Evolutionary conservation across 2,329 filamentous ascomycete genomes (phyloP).

Genomic region (Phaeosphaeriaceae sp.): DNA sequence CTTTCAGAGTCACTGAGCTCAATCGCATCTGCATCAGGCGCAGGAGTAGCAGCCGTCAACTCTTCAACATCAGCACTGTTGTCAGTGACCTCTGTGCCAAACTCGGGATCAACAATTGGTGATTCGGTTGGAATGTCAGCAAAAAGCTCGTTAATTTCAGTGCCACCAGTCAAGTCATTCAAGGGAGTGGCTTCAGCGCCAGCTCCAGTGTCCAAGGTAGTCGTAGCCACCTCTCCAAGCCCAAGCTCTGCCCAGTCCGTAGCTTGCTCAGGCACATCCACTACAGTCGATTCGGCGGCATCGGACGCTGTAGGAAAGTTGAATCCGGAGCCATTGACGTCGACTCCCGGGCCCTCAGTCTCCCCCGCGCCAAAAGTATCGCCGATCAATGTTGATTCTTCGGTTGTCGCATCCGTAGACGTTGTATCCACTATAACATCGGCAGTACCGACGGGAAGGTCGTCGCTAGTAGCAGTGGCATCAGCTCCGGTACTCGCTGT

Average conservation of each 20-base stretch:
- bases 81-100: background rate
- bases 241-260: background rate
- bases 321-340: background rate
- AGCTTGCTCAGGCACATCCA: background rate
- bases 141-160: background rate
- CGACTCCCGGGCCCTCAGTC: background rate
- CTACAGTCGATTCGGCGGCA: background rate
- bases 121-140: background rate
- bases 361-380: background rate
- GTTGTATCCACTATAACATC: background rate
- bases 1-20: background rate
- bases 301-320: background rate
- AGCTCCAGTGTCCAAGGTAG: background rate
- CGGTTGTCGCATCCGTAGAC: background rate
- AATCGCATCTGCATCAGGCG: background rate
- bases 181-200: background rate
- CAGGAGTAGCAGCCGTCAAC: background rate
- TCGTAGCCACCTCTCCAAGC: background rate
- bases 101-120: background rate
- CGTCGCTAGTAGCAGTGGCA: background rate
- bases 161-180: background rate
- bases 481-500: background rate
- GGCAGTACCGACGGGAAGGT: background rate
- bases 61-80: background rate
- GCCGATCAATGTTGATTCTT: background rate